These are phyloP conservation scores for Talaromyces sp. DNA, from an alignment of 2,329 filamentous ascomycete genomes.

Conservation along the genomic window DNA sequence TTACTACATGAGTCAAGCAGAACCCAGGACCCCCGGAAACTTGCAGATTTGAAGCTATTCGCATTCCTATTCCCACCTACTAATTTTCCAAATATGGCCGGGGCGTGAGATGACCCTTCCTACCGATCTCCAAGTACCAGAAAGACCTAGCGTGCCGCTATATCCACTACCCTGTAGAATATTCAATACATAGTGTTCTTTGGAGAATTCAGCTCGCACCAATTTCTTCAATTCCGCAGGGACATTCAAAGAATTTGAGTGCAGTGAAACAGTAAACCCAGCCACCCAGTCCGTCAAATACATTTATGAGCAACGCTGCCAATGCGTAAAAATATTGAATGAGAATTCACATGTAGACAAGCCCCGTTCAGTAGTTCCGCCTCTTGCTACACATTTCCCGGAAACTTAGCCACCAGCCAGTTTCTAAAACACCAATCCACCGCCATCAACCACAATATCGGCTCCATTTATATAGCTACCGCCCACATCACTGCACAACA, in stretches of 20 bases:
- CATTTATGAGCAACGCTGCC: not conserved
- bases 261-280: too few species aligned
- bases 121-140: not conserved
- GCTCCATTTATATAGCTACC: conserved; percentile 66
- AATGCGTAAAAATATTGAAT: not conserved
- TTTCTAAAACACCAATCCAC: conserved; percentile 12
- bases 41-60: not conserved
- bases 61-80: not conserved
- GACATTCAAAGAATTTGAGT: not conserved
- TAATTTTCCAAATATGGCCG: not conserved
- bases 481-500: conserved; percentile 55
- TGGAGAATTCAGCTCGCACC: not conserved
- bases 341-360: not conserved
- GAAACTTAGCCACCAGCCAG: not conserved
- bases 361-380: too few species aligned
- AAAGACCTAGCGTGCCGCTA: too few species aligned
- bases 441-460: conserved; percentile 60
- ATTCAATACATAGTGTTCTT: not conserved
- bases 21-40: not conserved
- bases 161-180: too few species aligned
- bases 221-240: not conserved
- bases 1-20: too few species aligned
- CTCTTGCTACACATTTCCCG: not conserved
- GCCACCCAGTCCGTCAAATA: not conserved
- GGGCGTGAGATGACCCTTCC: not conserved